Evolutionary conservation across 106 monocot genomes (phyloP).

Genomic region (Apostasia ramifera): DNA sequence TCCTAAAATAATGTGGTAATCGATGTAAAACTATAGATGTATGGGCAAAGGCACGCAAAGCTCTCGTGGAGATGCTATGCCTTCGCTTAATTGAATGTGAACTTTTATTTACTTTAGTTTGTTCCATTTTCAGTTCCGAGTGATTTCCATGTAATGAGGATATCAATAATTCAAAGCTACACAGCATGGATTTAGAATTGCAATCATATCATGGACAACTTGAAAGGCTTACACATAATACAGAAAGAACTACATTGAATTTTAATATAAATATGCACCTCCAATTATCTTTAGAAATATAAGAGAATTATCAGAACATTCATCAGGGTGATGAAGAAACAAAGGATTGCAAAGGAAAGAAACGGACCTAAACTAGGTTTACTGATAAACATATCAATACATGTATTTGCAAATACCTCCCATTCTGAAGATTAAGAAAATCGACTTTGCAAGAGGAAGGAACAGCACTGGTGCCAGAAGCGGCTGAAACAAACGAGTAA

Average conservation of each 20-base stretch:
- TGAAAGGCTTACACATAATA: not conserved
- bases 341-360: not conserved
- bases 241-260: not conserved
- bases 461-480: conserved; percentile 25
- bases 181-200: not conserved
- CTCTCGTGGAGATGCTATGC: too few species aligned
- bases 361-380: not conserved
- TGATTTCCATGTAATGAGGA: too few species aligned
- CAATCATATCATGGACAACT: not conserved
- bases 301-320: not conserved
- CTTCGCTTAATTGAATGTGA: too few species aligned
- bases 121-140: not conserved
- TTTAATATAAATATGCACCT: not conserved
- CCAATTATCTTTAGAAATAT: not conserved
- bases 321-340: not conserved
- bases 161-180: too few species aligned
- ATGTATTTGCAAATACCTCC: conserved; percentile 54
- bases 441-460: conserved; percentile 71
- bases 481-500: conserved; percentile 26
- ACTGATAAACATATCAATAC: not conserved
- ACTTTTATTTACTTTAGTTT: not conserved
- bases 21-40: too few species aligned
- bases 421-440: conserved; percentile 93
- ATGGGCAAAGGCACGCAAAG: too few species aligned
- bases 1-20: too few species aligned